Evolutionary conservation across 768 basidiomycete species (phyloP), one percentile per base, ranked within the genome.

Genomic region (Pisolithus marmoratus): DNA sequence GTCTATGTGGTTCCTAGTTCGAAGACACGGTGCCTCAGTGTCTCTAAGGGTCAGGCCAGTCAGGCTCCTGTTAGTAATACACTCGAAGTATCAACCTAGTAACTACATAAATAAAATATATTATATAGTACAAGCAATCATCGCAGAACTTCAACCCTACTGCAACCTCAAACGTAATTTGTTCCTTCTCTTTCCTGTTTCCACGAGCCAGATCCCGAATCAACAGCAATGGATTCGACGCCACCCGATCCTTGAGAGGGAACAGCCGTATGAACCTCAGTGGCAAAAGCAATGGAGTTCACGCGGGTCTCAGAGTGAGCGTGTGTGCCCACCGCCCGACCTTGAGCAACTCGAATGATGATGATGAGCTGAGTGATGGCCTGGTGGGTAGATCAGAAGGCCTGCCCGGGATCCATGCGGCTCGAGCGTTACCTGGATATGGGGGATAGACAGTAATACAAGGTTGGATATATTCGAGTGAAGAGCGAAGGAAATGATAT

Each of bases 341-440:
- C 72, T 43, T 48, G 58, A 1, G 65, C 66, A 24, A 73, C 68
- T 3, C 72, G 67, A 19, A 68, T 57, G 53, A 72, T 64, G 55
- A 74, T 72, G 46, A 69, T 52, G 15, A 68, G 24, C 20, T 71
- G 65, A 0, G 65, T 63, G 48, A 75, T 67, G 24, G 59, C 62
- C 72, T 74, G 8, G 12, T 34, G 12, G 31, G 31, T 12, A 34
- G 38, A 8, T 27, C 23, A 19, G 26, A 6, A 42, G 15, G 29
- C 31, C 34, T n/a, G 3, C 7, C 9, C 7, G 1, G 12, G 8
- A 24, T 17, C 8, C 19, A 8, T 4, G 31, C 31, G 8, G 14
- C 15, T 19, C n/a, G 15, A 7, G 23, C 23, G 41, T 38, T 46
- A 66, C 70, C 68, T 69, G 66, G 24, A 64, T 54, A 23, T 68